Conservation (phyloP, 2,329 filamentous ascomycete genomes). For the Beauveria sp. region DNA sequence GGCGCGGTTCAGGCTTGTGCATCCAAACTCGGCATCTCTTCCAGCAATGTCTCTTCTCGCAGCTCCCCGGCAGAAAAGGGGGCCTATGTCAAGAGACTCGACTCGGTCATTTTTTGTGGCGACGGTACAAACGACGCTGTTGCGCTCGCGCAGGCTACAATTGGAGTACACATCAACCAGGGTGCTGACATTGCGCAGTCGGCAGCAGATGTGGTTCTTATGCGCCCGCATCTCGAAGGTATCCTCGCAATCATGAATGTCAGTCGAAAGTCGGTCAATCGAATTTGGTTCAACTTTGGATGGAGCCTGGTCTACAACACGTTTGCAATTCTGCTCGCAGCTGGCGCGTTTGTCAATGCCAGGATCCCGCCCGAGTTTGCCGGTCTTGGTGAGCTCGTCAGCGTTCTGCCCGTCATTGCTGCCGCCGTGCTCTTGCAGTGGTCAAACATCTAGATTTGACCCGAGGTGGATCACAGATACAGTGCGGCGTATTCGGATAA, state of each 20-base stretch:
- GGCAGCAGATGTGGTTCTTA: conserved; percentile 63
- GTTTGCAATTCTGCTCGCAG: conserved; percentile 58
- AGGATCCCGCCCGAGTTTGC: conserved; percentile 54
- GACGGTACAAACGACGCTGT: conserved; percentile 76
- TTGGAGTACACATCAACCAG: conserved; percentile 62
- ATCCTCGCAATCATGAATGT: conserved; percentile 53
- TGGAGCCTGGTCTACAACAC: conserved; percentile 68
- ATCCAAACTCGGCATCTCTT: conserved; percentile 30
- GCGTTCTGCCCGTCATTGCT: conserved; percentile 61
- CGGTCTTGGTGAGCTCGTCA: conserved; percentile 65
- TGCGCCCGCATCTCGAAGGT: conserved; percentile 47
- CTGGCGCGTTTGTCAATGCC: conserved; percentile 52
- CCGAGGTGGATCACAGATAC: not conserved
- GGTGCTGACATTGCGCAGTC: conserved; percentile 57
- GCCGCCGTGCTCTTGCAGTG: conserved; percentile 44
- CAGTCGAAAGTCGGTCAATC: conserved; percentile 32
- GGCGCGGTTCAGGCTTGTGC: conserved; percentile 37
- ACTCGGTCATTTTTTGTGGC: conserved; percentile 57
- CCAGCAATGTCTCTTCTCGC: conserved; percentile 30
- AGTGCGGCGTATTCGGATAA: not conserved
- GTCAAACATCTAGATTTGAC: conserved; percentile 21
- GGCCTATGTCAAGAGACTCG: conserved; percentile 33
- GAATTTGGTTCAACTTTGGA: conserved; percentile 60
- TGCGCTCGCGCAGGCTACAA: conserved; percentile 61
- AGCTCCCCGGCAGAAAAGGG: conserved; percentile 40